Evolutionary conservation across 164 flowering plant genomes (phyloP), one percentile per base, ranked within the genome.

Genomic region (Platanus orientalis): DNA sequence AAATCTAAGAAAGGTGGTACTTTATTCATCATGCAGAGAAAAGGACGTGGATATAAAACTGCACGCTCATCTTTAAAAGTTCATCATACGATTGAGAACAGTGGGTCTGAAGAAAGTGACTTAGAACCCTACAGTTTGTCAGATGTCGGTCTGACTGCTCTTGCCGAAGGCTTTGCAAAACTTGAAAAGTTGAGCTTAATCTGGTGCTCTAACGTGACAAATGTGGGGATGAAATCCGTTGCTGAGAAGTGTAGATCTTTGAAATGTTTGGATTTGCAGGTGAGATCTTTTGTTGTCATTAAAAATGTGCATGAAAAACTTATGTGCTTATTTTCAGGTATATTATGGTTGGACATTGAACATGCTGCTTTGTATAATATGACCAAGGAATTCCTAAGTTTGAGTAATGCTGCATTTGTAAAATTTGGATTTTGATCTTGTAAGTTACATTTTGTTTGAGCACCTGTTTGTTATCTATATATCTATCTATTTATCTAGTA

Each of bases 261-360:
- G 74, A 88, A 63, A 67, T 80, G 83, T 54, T 71, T 93, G 80
- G 96, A 93, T 78, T 79, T 90, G 59, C 98, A 90, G 92, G 97
- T 93, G 60, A 24, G 50, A 1, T 55, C 6, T 54, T 58, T 62
- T 44, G 24, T 57, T 7, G 9, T 14, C 9, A 7, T 7, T 36
- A 36, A 36, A 4, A 4, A 4, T 32, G 36, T 36, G 42, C 12
- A 1, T 36, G 42, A 36, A 36, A 36, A n/a, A n/a, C n/a, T n/a
- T n/a, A n/a, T n/a, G n/a, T n/a, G n/a, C n/a, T n/a, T n/a, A n/a
- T n/a, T n/a, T n/a, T n/a, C n/a, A n/a, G n/a, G n/a, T n/a, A n/a
- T n/a, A n/a, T n/a, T n/a, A n/a, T n/a, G n/a, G n/a, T n/a, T n/a
- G n/a, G n/a, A n/a, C n/a, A n/a, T n/a, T n/a, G n/a, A n/a, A n/a